Evolutionary conservation across 2,329 filamentous ascomycete species (phyloP), one percentile per base, ranked within the genome.

Genomic region (Colletotrichum lupini): DNA sequence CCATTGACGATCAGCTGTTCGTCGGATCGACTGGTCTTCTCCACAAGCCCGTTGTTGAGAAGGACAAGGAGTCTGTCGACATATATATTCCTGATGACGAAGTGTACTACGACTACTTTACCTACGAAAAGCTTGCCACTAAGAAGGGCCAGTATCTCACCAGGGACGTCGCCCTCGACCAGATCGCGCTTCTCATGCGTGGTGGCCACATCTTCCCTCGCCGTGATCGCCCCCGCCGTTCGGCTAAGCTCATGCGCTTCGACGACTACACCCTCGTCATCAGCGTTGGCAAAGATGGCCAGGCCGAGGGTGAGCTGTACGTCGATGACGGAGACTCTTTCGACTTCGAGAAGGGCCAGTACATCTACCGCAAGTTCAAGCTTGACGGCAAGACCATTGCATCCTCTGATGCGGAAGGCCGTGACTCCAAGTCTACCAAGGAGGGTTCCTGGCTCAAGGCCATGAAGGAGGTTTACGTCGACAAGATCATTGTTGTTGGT

Each of bases 221-320:
- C 70, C 94, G 96, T 76, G 97, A 99, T 79, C 91, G 92, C 28
- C 95, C 95, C 4, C 91, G 97, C 68, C 92, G 96, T 73, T 97
- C 95, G 71, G 94, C 91, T 71, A 92, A 93, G 24, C 87, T 98
- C 58, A 98, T 98, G 97, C 93, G 91, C 78, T 97, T 92, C 82
- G 97, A 99, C 81, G 95, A 97, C 53, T 98, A 98, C 85, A 99
- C 97, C 0, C 90, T 99, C 1, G 92, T 99, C 2, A 87, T 98
- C 2, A 89, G 90, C 0, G 86, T 97, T 37, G 92, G 93, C 66
- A 90, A 92, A 77, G 74, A 76, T 61, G 87, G 84, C 24, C 69
- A 79, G 5, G 95, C 96, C 0, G 89, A 92, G 60, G 97, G 97
- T 32, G 92, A 93, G 61, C 85, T 99, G 8, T 99, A 99, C 79